These are phyloP conservation scores for Cordia subcordata DNA, from an alignment of 257 asterid species.

Conservation along the genomic window DNA sequence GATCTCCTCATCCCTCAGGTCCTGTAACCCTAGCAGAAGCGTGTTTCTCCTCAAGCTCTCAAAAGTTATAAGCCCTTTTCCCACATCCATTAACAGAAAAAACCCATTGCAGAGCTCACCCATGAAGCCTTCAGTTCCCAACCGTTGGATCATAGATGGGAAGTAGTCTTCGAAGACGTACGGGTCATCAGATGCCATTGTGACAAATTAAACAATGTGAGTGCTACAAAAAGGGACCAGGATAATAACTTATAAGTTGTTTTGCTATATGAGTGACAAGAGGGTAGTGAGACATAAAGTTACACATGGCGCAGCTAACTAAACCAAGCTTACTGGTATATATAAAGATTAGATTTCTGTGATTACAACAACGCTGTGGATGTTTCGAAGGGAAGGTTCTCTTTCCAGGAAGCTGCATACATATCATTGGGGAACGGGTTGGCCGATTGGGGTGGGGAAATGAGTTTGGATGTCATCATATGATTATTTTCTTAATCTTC, in stretches of 20 bases:
- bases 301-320: background rate
- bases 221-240: background rate
- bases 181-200: conserved; percentile 18
- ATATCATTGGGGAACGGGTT: background rate
- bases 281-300: too few species aligned
- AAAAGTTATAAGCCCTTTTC: conserved; percentile 29
- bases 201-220: too few species aligned
- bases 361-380: background rate
- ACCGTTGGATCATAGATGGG: conserved; percentile 30
- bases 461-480: too few species aligned
- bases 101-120: conserved; percentile 35
- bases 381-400: background rate
- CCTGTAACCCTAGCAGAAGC: conserved; percentile 24
- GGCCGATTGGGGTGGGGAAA: too few species aligned
- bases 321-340: background rate
- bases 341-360: background rate
- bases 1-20: conserved; percentile 31
- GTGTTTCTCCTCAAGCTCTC: conserved; percentile 39
- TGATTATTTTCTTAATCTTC: too few species aligned
- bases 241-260: background rate
- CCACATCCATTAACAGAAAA: conserved; percentile 30
- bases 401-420: conserved; percentile 28
- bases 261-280: too few species aligned
- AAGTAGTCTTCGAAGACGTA: conserved; percentile 26
- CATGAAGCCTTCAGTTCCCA: conserved; percentile 31